A percentile compares a stretch with the other conserved stretches of the same genome.
These are phyloP conservation scores for Leishmania guyanensis DNA, from an alignment of 208 protist species.

Conservation along the genomic window DNA sequence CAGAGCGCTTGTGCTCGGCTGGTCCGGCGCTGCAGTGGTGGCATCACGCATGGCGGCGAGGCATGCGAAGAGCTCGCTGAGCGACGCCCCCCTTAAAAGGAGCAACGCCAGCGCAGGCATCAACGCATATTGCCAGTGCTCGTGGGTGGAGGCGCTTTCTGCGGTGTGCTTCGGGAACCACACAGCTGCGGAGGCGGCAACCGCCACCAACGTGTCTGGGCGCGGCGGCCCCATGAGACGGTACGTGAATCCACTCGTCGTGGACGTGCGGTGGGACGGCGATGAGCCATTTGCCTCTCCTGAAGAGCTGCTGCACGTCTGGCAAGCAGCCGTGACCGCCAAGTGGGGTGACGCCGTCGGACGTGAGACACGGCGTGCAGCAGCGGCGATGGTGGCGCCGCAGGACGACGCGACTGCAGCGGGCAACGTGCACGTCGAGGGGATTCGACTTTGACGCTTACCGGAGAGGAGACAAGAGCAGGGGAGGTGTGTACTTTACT, in stretches of 20 bases:
- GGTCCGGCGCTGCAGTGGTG: neutral
- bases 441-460: neutral
- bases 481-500: neutral
- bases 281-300: neutral
- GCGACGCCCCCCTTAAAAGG: no score
- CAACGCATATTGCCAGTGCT: neutral
- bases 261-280: slow-evolving; percentile 2
- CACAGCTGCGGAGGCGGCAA: neutral
- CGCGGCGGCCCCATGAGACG: neutral
- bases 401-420: neutral
- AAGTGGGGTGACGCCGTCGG: neutral
- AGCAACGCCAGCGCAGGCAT: neutral
- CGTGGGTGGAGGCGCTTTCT: neutral
- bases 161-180: neutral
- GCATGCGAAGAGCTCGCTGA: neutral
- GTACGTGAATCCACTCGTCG: neutral
- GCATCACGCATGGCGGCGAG: neutral
- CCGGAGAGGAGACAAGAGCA: neutral
- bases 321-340: neutral
- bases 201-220: neutral
- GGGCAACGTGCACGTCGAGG: slow-evolving; percentile 1
- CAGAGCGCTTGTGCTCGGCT: neutral
- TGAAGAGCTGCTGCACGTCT: neutral
- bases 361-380: neutral
- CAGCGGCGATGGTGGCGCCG: neutral